Base-by-base conservation (phyloP, 2,329 filamentous ascomycete species). In the Pleomassaria siparia region DNA sequence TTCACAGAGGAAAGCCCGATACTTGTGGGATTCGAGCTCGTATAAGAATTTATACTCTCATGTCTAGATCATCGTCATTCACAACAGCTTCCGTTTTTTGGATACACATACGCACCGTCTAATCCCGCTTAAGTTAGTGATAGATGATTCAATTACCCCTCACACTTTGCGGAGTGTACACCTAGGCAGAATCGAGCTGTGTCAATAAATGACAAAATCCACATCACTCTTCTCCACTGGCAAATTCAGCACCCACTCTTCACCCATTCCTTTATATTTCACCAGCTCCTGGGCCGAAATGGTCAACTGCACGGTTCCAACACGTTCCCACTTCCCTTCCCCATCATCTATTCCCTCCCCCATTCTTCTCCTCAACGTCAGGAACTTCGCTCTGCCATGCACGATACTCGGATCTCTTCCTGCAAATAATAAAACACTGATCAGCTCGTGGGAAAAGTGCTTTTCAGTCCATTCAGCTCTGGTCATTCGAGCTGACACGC, bases 361-460 rank as follows among this genome's bases (percentile, higher is more conserved):
- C 15, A 22, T 9, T 18, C 45, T 35, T 37, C 30, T 52, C 10
- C 49, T 35, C 21, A 54, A 15, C 1, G 49, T 54, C 24, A 54
- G 16, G 20, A 52, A 54, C 15, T 44, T 36, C n/a, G 49, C 49
- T 11, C 43, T 30, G 2, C 51, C 51, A 26, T 54, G 49, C 25
- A 47, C 25, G 9, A n/a, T 42, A 25, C 30, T 22, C 3, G 40
- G 29, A 32, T 49, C 48, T 40, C 26, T 44, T 6, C 46, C 49
- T 6, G 43, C 40, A 40, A 54, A 54, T 22, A 54, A 12, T 15
- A 54, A 25, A 22, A 52, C 46, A 42, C 49, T 51, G 10, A 52
- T 43, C 11, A 54, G 20, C 18, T 54, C 51, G 13, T 49, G 43
- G 7, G 33, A 36, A 10, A 12, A 42, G 30, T 54, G 51, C 30